These are phyloP conservation scores for Phytopythium ostracodes DNA, from an alignment of 352 stramenopile genomes.

Conservation along the genomic window DNA sequence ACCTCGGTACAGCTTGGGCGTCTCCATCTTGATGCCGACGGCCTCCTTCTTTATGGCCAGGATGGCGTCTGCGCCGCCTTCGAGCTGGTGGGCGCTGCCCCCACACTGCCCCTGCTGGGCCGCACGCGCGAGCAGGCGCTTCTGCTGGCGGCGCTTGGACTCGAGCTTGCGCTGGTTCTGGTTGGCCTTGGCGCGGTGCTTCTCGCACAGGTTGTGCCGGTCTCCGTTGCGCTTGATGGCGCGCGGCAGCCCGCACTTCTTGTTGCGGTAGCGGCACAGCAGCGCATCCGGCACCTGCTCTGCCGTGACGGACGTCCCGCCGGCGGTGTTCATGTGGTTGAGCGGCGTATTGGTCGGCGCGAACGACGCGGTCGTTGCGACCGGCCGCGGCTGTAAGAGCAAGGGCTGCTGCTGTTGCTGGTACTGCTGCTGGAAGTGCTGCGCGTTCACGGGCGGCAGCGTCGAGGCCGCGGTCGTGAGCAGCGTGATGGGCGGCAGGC, in stretches of 20 bases:
- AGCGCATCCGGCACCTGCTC: constrained; percentile 20
- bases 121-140: constrained; percentile 25
- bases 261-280: constrained; percentile 62
- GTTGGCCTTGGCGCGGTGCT: constrained; percentile 65
- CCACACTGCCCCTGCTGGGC: constrained; percentile 6
- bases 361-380: not conserved
- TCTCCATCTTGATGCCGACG: not conserved
- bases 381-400: constrained; percentile 7
- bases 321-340: not conserved
- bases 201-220: constrained; percentile 61
- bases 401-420: constrained; percentile 1
- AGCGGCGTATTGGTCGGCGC: not conserved
- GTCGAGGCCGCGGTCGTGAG: constrained; percentile 34
- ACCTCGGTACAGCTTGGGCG: constrained; percentile 2
- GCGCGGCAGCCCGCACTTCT: constrained; percentile 52
- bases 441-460: constrained; percentile 19
- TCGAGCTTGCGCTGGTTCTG: constrained; percentile 83
- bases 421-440: constrained; percentile 9
- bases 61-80: constrained; percentile 6
- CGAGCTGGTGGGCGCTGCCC: not conserved
- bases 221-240: constrained; percentile 66
- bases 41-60: constrained; percentile 21
- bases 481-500: constrained; percentile 45
- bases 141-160: constrained; percentile 69
- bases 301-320: not conserved